These are phyloP conservation scores for Boletus tomentosulus DNA, from an alignment of 768 basidiomycete genomes.

Conservation along the genomic window DNA sequence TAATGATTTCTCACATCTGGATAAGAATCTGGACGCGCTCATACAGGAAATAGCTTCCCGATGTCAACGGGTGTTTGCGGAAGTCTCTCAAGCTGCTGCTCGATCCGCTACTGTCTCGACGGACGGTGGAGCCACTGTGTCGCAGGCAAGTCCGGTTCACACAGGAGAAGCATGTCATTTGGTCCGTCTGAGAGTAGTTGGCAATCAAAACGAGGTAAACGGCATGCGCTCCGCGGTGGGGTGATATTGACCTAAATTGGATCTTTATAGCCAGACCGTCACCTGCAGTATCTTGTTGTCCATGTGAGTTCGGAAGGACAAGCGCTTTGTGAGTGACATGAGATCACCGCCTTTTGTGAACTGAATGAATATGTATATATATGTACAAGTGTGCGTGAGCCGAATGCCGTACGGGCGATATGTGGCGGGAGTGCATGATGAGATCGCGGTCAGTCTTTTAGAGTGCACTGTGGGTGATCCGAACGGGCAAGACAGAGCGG, in stretches of 20 bases:
- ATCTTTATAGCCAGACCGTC: constrained; percentile 37
- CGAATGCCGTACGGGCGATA: constrained; percentile 48
- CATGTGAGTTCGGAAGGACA: constrained; percentile 39
- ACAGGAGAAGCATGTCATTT: constrained; percentile 32
- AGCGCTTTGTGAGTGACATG: constrained; percentile 43
- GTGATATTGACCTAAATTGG: constrained; percentile 27
- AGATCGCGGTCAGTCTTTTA: constrained; percentile 46
- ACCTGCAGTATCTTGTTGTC: constrained; percentile 51
- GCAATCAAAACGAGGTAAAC: constrained; percentile 48
- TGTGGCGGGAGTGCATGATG: constrained; percentile 34
- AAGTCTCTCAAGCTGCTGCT: constrained; percentile 58
- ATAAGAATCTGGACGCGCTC: constrained; percentile 66
- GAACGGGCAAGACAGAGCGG: constrained; percentile 21
- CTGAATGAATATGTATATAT: constrained; percentile 35
- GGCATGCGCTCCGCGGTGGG: constrained; percentile 21
- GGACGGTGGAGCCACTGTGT: constrained; percentile 28
- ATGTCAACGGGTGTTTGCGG: constrained; percentile 59
- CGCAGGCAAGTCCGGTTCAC: constrained; percentile 29
- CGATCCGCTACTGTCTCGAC: constrained; percentile 49
- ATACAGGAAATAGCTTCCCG: constrained; percentile 55
- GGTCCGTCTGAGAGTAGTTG: constrained; percentile 53
- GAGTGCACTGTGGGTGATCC: constrained; percentile 41
- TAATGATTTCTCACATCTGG: constrained; percentile 52
- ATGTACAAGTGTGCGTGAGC: constrained; percentile 49
- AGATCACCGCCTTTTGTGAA: constrained; percentile 22